A percentile compares a stretch with the other conserved stretches of the same genome.
Evolutionary conservation across 805 yeast genomes (phyloP).

Genomic region (Candida incommunis): DNA sequence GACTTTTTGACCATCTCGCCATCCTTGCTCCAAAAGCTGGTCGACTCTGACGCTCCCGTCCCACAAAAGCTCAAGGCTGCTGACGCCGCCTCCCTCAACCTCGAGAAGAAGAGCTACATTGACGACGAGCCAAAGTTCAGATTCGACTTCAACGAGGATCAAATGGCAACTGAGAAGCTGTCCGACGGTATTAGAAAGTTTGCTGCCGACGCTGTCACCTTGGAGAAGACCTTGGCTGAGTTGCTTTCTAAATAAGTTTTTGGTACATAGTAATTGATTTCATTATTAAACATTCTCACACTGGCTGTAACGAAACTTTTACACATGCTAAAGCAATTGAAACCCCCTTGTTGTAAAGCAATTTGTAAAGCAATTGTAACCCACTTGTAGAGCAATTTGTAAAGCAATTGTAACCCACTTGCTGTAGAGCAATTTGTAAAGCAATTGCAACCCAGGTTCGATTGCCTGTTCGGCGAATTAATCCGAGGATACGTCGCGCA

Average conservation of each 20-base stretch:
- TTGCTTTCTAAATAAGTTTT: neutral
- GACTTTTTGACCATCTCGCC: conserved; percentile 96
- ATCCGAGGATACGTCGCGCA: too few relatives aligned
- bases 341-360: too few relatives aligned
- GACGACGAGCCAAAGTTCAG: conserved; percentile 86
- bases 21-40: conserved; percentile 73
- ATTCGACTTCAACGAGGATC: conserved; percentile 84
- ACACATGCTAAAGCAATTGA: too few relatives aligned
- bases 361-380: too few relatives aligned
- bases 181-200: conserved; percentile 96
- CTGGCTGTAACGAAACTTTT: too few relatives aligned
- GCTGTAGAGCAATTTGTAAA: too few relatives aligned
- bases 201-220: conserved; percentile 81
- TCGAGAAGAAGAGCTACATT: conserved; percentile 63
- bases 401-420: too few relatives aligned
- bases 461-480: too few relatives aligned
- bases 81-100: conserved; percentile 38
- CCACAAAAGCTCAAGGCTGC: conserved; percentile 70
- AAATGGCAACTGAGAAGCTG: conserved; percentile 96
- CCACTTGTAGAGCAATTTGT: too few relatives aligned
- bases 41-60: conserved; percentile 62
- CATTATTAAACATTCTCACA: too few relatives aligned
- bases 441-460: too few relatives aligned
- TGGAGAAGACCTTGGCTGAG: conserved; percentile 26
- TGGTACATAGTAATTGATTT: neutral